phyloP scores from a whole-genome alignment of 495 filamentous ascomycete genomes.

The Aspergillus biplanus region DNA sequence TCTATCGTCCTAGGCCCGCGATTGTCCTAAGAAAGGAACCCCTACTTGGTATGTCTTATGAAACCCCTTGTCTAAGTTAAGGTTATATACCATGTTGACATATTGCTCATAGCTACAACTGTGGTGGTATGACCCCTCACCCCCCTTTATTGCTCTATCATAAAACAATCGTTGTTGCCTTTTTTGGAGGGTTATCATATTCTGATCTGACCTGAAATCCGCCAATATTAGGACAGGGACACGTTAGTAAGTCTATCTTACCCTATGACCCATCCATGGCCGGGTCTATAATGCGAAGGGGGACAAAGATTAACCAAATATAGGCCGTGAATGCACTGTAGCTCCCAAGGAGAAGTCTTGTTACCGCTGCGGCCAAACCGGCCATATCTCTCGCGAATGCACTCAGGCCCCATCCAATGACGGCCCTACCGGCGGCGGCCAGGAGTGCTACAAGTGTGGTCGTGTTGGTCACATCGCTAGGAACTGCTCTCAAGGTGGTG shows the following conservation, averaged over 20 bases:
- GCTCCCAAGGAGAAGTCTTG: conserved; percentile 94
- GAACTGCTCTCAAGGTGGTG: conserved; percentile 77
- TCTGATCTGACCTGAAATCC: conserved; percentile 19
- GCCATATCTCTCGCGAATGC: conserved; percentile 96
- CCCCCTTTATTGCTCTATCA: background rate
- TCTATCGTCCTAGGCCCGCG: conserved; percentile 67
- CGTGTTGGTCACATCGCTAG: conserved; percentile 97
- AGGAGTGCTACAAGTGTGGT: conserved; percentile 99
- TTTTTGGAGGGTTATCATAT: background rate
- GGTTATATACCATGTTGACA: conserved; percentile 29
- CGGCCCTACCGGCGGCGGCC: conserved; percentile 52
- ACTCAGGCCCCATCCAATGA: conserved; percentile 58
- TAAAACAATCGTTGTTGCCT: background rate
- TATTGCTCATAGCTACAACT: conserved; percentile 66
- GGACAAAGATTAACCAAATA: background rate
- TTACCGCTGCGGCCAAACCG: conserved; percentile 87
- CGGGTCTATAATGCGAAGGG: background rate
- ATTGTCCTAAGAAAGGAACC: conserved; percentile 91
- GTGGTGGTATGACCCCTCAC: conserved; percentile 60
- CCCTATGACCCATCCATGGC: background rate
- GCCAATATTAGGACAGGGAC: conserved; percentile 66
- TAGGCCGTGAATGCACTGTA: conserved; percentile 88
- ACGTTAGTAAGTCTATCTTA: conserved; percentile 72
- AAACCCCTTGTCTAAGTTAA: conserved; percentile 22
- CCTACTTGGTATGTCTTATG: conserved; percentile 76